Conservation (phyloP, 2,329 filamentous ascomycete genomes). For the Claviceps cyperi region DNA sequence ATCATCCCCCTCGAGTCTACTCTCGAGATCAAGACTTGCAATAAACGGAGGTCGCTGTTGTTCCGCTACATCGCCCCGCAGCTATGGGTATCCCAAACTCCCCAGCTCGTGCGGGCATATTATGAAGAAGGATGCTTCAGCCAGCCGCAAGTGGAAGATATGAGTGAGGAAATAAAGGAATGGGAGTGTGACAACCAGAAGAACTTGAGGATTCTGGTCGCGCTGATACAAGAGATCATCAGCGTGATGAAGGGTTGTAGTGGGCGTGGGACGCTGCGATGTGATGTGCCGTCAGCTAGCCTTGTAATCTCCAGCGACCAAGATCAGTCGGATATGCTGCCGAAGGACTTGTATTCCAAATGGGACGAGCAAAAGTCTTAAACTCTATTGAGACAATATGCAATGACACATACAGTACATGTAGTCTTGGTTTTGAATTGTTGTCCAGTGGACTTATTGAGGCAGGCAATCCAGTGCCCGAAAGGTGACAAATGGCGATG, state of each 20-base stretch:
- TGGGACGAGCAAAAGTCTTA: not conserved
- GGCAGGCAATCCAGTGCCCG: no score
- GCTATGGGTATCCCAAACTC: slow-evolving; percentile 32
- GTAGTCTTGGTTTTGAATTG: no score
- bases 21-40: slow-evolving; percentile 31
- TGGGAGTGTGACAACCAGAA: slow-evolving; percentile 23
- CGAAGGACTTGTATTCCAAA: slow-evolving; percentile 3
- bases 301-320: not conserved
- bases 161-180: slow-evolving; percentile 14
- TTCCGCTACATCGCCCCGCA: slow-evolving; percentile 23
- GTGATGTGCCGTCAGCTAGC: not conserved
- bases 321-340: not conserved
- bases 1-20: slow-evolving; percentile 19
- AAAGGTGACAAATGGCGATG: no score
- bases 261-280: not conserved
- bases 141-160: slow-evolving; percentile 16
- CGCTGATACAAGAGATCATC: slow-evolving; percentile 14
- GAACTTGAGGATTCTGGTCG: slow-evolving; percentile 17
- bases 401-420: no score
- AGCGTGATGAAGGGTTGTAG: not conserved
- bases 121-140: slow-evolving; percentile 23
- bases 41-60: slow-evolving; percentile 16
- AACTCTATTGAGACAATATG: no score
- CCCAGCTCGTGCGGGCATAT: slow-evolving; percentile 30
- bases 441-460: no score